These are phyloP conservation scores for Sclerotinia sclerotiorum DNA, from an alignment of 2,329 filamentous ascomycete genomes.

Conservation along the genomic window DNA sequence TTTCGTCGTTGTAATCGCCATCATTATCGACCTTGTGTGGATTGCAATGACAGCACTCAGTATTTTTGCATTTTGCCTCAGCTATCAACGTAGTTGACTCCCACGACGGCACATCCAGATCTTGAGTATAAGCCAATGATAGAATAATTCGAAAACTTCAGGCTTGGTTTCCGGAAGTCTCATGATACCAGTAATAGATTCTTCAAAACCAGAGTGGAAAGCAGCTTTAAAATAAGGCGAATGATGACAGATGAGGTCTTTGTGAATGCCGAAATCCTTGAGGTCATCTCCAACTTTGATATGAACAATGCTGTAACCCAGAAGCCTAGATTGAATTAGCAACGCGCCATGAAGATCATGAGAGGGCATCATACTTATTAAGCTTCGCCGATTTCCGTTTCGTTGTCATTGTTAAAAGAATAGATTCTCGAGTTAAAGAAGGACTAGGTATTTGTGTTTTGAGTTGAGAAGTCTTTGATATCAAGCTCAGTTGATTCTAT, in stretches of 20 bases:
- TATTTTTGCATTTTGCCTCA: not conserved
- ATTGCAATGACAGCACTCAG: too few species aligned
- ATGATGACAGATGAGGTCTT: slow-evolving; percentile 26
- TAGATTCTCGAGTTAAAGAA: not conserved
- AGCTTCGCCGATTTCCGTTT: not conserved
- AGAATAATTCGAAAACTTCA: slow-evolving; percentile 24
- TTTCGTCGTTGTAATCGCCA: too few species aligned
- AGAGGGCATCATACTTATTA: not conserved
- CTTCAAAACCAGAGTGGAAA: slow-evolving; percentile 24
- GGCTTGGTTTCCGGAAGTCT: slow-evolving; percentile 18
- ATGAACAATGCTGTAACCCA: slow-evolving; percentile 23
- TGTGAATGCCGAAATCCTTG: slow-evolving; percentile 30
- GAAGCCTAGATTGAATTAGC: not conserved
- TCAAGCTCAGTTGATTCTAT: too few species aligned
- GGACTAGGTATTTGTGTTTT: not conserved
- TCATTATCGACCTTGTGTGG: too few species aligned
- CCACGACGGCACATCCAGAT: not conserved
- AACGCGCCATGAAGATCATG: not conserved
- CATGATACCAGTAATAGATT: slow-evolving; percentile 22
- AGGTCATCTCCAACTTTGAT: slow-evolving; percentile 22
- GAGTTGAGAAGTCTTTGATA: too few species aligned
- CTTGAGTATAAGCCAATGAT: slow-evolving; percentile 28
- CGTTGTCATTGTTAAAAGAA: not conserved
- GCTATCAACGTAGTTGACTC: not conserved
- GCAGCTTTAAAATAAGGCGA: slow-evolving; percentile 31